phyloP scores from a whole-genome alignment of 805 yeast species.

The Debaryomyces hansenii region DNA sequence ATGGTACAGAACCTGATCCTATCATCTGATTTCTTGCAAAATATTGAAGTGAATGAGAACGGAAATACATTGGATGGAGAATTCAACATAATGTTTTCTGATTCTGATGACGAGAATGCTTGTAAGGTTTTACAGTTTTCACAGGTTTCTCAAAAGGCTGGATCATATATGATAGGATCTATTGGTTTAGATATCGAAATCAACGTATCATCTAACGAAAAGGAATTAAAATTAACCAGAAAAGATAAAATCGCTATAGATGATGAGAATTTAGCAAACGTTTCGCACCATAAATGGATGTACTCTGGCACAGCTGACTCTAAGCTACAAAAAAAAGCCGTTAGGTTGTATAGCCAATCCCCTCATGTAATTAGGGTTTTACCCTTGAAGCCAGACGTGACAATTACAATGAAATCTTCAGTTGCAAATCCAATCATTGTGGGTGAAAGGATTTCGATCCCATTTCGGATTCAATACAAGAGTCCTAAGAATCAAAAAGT shows the following conservation, averaged over 20 bases:
- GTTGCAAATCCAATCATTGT: conserved; percentile 17
- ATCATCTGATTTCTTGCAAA: conserved; percentile 5
- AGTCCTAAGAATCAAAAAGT: conserved; percentile 12
- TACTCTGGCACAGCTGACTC: not conserved
- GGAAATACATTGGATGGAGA: not conserved
- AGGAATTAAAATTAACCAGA: not conserved
- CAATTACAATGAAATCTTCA: conserved; percentile 8
- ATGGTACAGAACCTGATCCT: conserved; percentile 3
- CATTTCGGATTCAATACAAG: conserved; percentile 19
- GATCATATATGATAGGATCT: conserved; percentile 18
- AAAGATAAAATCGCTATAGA: not conserved
- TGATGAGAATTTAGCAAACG: not conserved
- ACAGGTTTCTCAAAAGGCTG: conserved; percentile 21
- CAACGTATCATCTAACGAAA: not conserved
- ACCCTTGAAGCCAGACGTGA: conserved; percentile 28
- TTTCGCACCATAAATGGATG: not conserved
- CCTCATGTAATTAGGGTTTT: conserved; percentile 13
- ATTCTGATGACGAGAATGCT: not conserved
- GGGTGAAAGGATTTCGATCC: conserved; percentile 29
- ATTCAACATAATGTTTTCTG: conserved; percentile 5
- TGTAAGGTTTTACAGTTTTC: conserved; percentile 19
- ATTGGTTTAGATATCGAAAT: conserved; percentile 14
- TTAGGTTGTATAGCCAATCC: conserved; percentile 2
- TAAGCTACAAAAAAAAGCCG: not conserved
- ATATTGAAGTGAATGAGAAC: not conserved